These are phyloP conservation scores for Adenanthera pavonina DNA, from an alignment of 306 rosid genomes.

Conservation along the genomic window DNA sequence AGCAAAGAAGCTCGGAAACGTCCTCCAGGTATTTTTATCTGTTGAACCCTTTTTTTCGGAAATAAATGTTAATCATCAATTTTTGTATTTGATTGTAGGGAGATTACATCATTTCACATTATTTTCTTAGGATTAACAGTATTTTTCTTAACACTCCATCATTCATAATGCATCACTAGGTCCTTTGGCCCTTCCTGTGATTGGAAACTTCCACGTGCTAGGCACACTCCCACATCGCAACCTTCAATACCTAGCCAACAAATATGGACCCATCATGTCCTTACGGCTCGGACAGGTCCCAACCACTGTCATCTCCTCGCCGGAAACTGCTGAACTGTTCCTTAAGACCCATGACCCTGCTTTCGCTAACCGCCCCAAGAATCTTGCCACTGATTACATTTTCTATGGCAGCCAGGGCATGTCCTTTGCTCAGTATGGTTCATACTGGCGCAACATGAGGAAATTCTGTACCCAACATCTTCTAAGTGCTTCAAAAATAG, in stretches of 20 bases:
- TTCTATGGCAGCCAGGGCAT: neutral
- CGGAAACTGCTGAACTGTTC: neutral
- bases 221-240: no score
- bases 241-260: no score
- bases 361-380: neutral
- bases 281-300: neutral
- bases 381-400: neutral
- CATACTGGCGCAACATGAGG: slow-evolving; percentile 44
- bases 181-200: no score
- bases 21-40: no score
- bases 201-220: no score
- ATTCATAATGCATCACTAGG: neutral
- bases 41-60: no score
- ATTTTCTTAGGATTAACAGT: no score
- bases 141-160: slow-evolving; percentile 35
- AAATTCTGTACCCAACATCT: slow-evolving; percentile 42
- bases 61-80: no score
- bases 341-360: neutral
- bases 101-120: no score
- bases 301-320: neutral
- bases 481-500: slow-evolving; percentile 40
- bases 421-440: neutral
- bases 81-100: no score
- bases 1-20: no score
- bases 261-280: neutral